A percentile compares a stretch with the other conserved stretches of the same genome.
phyloP scores from a whole-genome alignment of 1,284 basidiomycete genomes.

The Austroboletus olivaceoglutinosus region DNA sequence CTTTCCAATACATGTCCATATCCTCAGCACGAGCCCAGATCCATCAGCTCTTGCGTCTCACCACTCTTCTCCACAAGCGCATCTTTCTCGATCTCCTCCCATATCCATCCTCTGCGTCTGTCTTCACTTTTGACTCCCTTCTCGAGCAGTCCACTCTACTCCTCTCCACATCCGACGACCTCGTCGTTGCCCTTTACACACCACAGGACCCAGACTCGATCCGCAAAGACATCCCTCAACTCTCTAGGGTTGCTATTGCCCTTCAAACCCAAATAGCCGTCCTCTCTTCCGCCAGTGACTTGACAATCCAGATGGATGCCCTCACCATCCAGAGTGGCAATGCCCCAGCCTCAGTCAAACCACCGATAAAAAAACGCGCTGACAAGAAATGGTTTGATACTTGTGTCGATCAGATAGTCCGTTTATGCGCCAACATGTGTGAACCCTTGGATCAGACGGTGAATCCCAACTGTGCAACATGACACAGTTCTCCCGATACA shows the following conservation, averaged over 20 bases:
- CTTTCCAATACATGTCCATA: not conserved
- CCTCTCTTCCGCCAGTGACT: slow-evolving; percentile 19
- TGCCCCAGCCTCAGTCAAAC: not conserved
- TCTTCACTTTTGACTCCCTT: slow-evolving; percentile 48
- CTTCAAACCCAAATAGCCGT: slow-evolving; percentile 34
- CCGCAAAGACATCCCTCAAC: slow-evolving; percentile 36
- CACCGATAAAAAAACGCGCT: slow-evolving; percentile 26
- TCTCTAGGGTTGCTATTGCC: slow-evolving; percentile 37
- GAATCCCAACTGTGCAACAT: not conserved
- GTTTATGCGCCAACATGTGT: slow-evolving; percentile 24
- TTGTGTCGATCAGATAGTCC: slow-evolving; percentile 59
- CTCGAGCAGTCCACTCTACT: slow-evolving; percentile 50
- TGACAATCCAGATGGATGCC: slow-evolving; percentile 37
- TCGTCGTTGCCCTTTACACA: slow-evolving; percentile 59
- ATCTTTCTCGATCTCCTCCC: slow-evolving; percentile 51
- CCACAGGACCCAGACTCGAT: slow-evolving; percentile 54
- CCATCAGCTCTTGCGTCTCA: slow-evolving; percentile 56
- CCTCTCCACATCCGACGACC: slow-evolving; percentile 56
- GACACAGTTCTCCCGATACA: not conserved
- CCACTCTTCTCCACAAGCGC: slow-evolving; percentile 60
- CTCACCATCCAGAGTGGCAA: slow-evolving; percentile 32
- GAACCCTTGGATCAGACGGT: not conserved
- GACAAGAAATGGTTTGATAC: slow-evolving; percentile 55
- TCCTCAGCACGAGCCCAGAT: slow-evolving; percentile 39
- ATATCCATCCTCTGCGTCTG: slow-evolving; percentile 21